Evolutionary conservation across 2,329 filamentous ascomycete species (phyloP).

Genomic region (Parastagonospora avenae): DNA sequence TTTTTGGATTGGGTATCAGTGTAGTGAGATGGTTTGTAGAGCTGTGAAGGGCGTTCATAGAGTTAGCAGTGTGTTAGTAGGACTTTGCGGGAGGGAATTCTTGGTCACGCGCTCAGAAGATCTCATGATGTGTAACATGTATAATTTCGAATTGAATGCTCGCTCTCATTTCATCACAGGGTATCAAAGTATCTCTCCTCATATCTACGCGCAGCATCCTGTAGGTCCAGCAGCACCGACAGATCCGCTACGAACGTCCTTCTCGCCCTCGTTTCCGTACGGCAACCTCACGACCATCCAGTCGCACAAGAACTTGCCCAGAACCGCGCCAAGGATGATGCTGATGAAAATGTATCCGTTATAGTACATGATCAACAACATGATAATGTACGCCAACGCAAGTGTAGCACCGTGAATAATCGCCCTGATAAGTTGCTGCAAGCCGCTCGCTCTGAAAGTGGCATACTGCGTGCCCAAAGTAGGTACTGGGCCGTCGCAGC

Average conservation of each 20-base stretch:
- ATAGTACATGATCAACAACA: conserved; percentile 72
- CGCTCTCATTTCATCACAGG: not conserved
- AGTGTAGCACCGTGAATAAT: conserved; percentile 73
- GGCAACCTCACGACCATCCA: conserved; percentile 57
- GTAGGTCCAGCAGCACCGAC: conserved; percentile 34
- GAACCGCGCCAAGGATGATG: conserved; percentile 75
- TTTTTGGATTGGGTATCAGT: no score
- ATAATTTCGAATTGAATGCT: no score
- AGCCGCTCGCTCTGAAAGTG: conserved; percentile 59
- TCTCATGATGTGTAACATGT: no score
- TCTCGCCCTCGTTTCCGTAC: conserved; percentile 26
- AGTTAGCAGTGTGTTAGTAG: no score
- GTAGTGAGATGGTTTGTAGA: no score
- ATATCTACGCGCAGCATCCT: conserved; percentile 34
- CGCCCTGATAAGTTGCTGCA: conserved; percentile 71
- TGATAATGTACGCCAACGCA: conserved; percentile 77
- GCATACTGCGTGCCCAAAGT: conserved; percentile 32
- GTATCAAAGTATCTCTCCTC: not conserved
- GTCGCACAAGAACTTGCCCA: conserved; percentile 75
- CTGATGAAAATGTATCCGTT: conserved; percentile 78
- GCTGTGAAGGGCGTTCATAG: no score
- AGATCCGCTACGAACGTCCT: conserved; percentile 27
- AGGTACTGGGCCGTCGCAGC: conserved; percentile 29
- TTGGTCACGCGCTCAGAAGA: no score
- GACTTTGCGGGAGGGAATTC: no score